Base-by-base conservation (phyloP, 352 stramenopile species). In the Pythium guiyangense region DNA sequence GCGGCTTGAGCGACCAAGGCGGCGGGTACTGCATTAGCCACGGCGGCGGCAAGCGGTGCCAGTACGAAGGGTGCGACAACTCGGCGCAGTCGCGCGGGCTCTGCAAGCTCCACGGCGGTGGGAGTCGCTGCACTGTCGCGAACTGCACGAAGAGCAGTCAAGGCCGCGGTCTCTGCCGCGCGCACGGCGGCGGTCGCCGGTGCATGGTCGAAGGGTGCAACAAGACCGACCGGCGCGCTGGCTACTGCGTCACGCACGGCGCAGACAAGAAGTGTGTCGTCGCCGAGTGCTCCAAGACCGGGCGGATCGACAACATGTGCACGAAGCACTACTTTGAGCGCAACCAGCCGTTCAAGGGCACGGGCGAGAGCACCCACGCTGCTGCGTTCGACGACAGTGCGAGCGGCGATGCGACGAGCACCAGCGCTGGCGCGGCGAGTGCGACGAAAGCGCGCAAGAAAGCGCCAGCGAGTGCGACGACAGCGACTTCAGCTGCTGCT, bases 71-170 rank as follows among this genome's bases (percentile, higher is more conserved):
- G 17, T 94, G 84, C 57, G 79, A 88, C 27, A 94, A 94, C 64
- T 91, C 77, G 44, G 81, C 84, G 27, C 82, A 92, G 65, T 92
- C 82, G n/a, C 77, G 81, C 49, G 84, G 82, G 0, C 46, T 92
- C 20, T 94, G 84, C 59, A 94, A 92, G 50, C 68, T 90, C 25
- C 84, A 94, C 49, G 84, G 84, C 39, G 82, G 82, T 45, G 82
- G 84, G 42, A 89, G 77, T 40, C 82, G 82, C 14, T 94, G 84
- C 66, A 90, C 79, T 6, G 67, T 92, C 50, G 72, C 74, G 8
- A 88, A 88, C 52, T 94, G 84, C 57, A 87, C 77, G 25, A 96
- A 95, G 73, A 93, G 86, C 54, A 92, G 84, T 17, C 87, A 96
- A 54, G 87, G 87, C 14, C 76, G 80, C 9, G 87, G 87, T 18